Evolutionary conservation across 805 yeast species (phyloP), one percentile per base, ranked within the genome.

Genomic region (Myxozyma udenii): DNA sequence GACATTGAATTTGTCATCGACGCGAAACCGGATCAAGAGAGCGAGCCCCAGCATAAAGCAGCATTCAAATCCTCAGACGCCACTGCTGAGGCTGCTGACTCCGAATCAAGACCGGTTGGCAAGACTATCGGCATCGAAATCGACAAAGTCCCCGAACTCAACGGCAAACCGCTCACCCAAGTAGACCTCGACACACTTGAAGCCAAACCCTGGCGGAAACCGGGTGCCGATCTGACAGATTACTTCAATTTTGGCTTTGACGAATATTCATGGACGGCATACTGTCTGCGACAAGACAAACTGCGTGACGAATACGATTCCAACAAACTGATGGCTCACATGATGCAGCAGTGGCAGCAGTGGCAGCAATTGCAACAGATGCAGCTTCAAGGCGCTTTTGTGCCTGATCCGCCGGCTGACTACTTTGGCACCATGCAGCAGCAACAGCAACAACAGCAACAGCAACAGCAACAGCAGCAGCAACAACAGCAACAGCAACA

Each of bases 191-290:
- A 85, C 54, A 84, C 83, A 48, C 71, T 90, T 44, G 88, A 87
- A 58, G 95, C 89, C 60, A 95, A 95, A 71, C 99, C 99, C 6
- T 93, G 99, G 99, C 79, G 98, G 66, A 82, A 86, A 58, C 97
- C 98, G 1, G 98, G 98, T 35, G 95, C 96, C 2, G 97, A 93
- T 69, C 71, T 87, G 37, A 79, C 95, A 5, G 98, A 93, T 68
- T 95, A 89, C 69, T 93, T 93, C 75, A 93, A 93, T 71, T 93
- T 82, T 64, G 98, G 98, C 1, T 93, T 93, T 66, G 95, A 93
- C 66, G 99, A 93, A 71, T 78, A 86, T 60, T 85, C 97, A 14
- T 93, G 99, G 99, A 81, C 85, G 48, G 88, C 90, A 22, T 93
- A 93, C 70, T 83, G 96, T 61, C 75, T 83, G 38, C 88, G 87